Conservation (phyloP, 768 basidiomycete species). For the Boletus coccyginus region DNA sequence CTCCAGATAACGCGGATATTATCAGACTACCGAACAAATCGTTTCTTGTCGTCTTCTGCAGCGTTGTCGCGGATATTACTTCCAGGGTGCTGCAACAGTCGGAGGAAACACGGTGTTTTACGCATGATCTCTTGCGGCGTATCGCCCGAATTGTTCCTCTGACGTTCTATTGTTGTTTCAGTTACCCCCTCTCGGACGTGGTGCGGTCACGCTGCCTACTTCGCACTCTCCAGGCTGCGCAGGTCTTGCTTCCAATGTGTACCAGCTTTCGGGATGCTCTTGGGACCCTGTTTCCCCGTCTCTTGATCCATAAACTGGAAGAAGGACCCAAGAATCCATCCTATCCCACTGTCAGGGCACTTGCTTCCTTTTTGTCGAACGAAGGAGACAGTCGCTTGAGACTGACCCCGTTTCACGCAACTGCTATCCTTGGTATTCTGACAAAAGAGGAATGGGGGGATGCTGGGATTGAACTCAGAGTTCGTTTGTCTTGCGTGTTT, state of each 20-base stretch:
- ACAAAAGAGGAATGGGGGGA: conserved; percentile 40
- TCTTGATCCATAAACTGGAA: conserved; percentile 39
- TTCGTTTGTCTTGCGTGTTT: conserved; percentile 22
- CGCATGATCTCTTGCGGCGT: conserved; percentile 45
- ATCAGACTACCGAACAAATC: conserved; percentile 38
- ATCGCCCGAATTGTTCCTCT: conserved; percentile 38
- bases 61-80: conserved; percentile 44
- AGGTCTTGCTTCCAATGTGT: conserved; percentile 22
- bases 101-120: conserved; percentile 46
- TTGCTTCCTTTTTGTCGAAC: conserved; percentile 23
- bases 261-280: conserved; percentile 29
- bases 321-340: conserved; percentile 35
- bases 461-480: conserved; percentile 28
- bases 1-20: conserved; percentile 33
- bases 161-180: conserved; percentile 43
- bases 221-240: conserved; percentile 37
- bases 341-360: conserved; percentile 8
- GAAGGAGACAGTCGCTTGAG: conserved; percentile 27
- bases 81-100: conserved; percentile 41
- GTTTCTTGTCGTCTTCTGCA: conserved; percentile 47
- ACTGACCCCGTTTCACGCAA: conserved; percentile 31
- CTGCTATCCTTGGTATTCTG: conserved; percentile 38
- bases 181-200: conserved; percentile 32
- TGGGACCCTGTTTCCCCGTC: conserved; percentile 28
- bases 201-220: conserved; percentile 40